Base-by-base conservation (phyloP, 1,139 yeast genomes). In the Zygoascus sp. region DNA sequence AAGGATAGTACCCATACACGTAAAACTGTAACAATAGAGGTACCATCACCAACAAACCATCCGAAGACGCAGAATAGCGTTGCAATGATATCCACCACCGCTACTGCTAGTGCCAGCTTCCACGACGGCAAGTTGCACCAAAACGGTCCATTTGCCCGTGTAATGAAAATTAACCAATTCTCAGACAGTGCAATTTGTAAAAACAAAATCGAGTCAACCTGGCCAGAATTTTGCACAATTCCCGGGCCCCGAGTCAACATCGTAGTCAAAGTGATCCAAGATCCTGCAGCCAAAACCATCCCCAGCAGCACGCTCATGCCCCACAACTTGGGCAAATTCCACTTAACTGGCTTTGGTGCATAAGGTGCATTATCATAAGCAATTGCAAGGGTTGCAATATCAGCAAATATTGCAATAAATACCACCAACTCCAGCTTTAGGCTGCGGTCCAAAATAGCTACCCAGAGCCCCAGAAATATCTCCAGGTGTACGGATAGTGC, bases 311-410 rank as follows among this genome's bases (percentile, higher is more conserved):
- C 77, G 50, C 87, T 81, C 80, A 81, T 78, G 69, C 84, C 84
- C 87, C 87, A 81, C 65, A 81, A 79, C 76, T 82, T 79, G 65
- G 86, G 86, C 68, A 90, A 76, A 83, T 92, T 90, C 98, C 98
- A 92, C 76, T 92, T 92, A 67, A 92, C 97, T 63, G 98, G 98
- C 67, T 77, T 76, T 71, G 88, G 95, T 72, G 92, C 94, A 79
- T 78, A 92, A 67, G 97, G 98, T 74, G 98, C 98, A 64, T 92
- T 66, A 67, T 81, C 87, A 70, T 81, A 81, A 62, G 87, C 87
- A 72, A 81, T 81, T 58, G 87, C 87, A 64, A 81, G 73, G 63
- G 87, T 81, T 55, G 87, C 87, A 67, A 81, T 81, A 70, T 81
- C 87, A 61, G 87, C 87, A 70, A 81, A 81, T 63, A 81, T 79